A percentile compares a stretch with the other conserved stretches of the same genome.
These are phyloP conservation scores for Melampsora americana DNA, from an alignment of 1,284 basidiomycete genomes.

Conservation along the genomic window DNA sequence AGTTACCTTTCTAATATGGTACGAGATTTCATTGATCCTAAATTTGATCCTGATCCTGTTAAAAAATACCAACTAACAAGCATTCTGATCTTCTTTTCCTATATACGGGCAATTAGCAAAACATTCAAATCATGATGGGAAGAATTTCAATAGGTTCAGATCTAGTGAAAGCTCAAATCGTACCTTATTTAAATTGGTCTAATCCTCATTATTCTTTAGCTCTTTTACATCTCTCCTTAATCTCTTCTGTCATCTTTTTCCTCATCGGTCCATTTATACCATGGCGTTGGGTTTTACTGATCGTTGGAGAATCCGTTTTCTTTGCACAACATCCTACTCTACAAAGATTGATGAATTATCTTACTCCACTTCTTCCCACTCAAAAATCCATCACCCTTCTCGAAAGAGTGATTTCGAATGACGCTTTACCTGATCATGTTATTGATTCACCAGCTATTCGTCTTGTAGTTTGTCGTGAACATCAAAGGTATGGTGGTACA, in stretches of 20 bases:
- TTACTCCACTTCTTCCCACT: neutral
- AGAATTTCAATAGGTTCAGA: slow-evolving; percentile 45
- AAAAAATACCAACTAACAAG: neutral
- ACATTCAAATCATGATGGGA: slow-evolving; percentile 44
- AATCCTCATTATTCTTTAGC: slow-evolving; percentile 51
- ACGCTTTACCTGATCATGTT: slow-evolving; percentile 1
- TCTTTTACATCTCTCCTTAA: slow-evolving; percentile 50
- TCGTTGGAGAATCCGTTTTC: slow-evolving; percentile 52
- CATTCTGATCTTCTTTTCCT: neutral
- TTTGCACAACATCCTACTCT: slow-evolving; percentile 52
- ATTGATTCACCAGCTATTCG: neutral
- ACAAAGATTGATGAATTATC: slow-evolving; percentile 30
- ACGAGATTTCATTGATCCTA: neutral
- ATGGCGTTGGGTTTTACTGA: slow-evolving; percentile 49
- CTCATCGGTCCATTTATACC: slow-evolving; percentile 52
- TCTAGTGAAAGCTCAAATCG: slow-evolving; percentile 50
- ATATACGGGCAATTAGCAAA: too few relatives aligned
- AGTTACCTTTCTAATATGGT: slow-evolving; percentile 39
- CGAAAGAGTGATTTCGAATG: neutral
- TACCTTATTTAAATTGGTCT: slow-evolving; percentile 54
- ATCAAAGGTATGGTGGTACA: slow-evolving; percentile 1
- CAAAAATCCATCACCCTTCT: neutral
- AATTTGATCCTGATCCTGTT: neutral
- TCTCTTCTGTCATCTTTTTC: slow-evolving; percentile 50
- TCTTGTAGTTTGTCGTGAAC: neutral